Conservation (phyloP, 2,329 filamentous ascomycete species). For the Tolypocladium endophyticum region DNA sequence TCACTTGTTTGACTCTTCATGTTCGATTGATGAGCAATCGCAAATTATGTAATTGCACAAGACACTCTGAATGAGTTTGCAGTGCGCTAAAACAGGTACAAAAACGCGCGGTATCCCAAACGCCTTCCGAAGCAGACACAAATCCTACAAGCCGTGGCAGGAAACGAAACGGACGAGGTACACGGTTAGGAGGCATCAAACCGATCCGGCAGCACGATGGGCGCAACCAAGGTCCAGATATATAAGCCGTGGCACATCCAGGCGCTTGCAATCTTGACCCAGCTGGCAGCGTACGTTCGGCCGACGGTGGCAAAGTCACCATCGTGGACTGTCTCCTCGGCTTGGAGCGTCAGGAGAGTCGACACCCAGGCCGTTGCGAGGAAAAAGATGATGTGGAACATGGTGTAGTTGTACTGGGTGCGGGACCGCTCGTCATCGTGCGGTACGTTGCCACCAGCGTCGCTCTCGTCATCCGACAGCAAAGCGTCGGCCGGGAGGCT, state of each 20-base stretch:
- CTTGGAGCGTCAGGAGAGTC: slow-evolving; percentile 70
- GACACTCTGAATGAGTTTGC: not conserved
- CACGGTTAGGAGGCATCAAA: slow-evolving; percentile 49
- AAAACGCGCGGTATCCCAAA: not conserved
- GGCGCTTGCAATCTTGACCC: slow-evolving; percentile 97
- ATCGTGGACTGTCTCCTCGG: slow-evolving; percentile 50
- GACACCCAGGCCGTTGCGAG: slow-evolving; percentile 93
- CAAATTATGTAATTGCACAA: too few relatives aligned
- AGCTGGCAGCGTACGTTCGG: slow-evolving; percentile 91
- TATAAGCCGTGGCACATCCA: slow-evolving; percentile 97
- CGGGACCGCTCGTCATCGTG: slow-evolving; percentile 81
- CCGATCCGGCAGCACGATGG: slow-evolving; percentile 72
- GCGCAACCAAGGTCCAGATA: slow-evolving; percentile 83
- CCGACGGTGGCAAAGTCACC: slow-evolving; percentile 86
- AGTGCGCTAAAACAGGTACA: not conserved
- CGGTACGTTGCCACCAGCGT: slow-evolving; percentile 48
- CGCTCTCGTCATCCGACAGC: slow-evolving; percentile 61
- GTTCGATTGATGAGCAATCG: not conserved
- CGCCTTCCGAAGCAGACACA: not conserved
- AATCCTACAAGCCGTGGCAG: not conserved
- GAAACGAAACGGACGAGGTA: not conserved
- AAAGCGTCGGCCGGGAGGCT: slow-evolving; percentile 85
- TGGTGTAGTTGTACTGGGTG: slow-evolving; percentile 91
- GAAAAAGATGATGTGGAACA: slow-evolving; percentile 98
- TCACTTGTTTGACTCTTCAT: not conserved